These are phyloP conservation scores for Boletus pseudo-olivaceus DNA, from an alignment of 768 basidiomycete genomes.

Conservation along the genomic window DNA sequence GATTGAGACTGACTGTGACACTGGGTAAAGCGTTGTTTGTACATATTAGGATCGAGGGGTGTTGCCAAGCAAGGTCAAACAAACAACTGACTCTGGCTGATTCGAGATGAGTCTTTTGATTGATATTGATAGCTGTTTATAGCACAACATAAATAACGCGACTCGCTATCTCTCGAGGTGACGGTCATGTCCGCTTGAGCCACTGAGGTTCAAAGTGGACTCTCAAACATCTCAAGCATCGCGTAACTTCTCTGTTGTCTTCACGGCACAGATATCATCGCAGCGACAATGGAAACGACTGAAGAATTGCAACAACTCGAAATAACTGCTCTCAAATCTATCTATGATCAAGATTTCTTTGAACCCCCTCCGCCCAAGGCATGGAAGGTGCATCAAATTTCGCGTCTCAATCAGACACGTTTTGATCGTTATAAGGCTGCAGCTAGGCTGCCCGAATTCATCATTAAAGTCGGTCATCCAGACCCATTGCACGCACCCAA, in stretches of 20 bases:
- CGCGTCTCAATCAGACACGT: conserved; percentile 9
- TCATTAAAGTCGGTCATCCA: conserved; percentile 67
- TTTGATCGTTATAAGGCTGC: conserved; percentile 49
- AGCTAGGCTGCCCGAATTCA: conserved; percentile 67
- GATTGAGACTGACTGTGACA: too few species aligned
- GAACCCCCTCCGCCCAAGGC: conserved; percentile 72
- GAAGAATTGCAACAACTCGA: conserved; percentile 67
- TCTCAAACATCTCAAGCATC: conserved; percentile 58
- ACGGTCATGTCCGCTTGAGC: conserved; percentile 68
- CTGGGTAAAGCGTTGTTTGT: conserved; percentile 22
- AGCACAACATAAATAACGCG: background rate
- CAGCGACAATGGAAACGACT: conserved; percentile 58
- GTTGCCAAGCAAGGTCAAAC: conserved; percentile 18
- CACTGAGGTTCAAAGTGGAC: conserved; percentile 61
- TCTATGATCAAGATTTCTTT: conserved; percentile 75
- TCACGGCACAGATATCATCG: conserved; percentile 12
- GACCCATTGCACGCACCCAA: conserved; percentile 52
- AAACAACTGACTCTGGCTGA: conserved; percentile 14
- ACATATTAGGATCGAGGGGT: conserved; percentile 13
- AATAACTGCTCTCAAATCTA: conserved; percentile 76
- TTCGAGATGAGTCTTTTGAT: background rate
- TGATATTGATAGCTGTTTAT: conserved; percentile 9
- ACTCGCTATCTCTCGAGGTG: conserved; percentile 7
- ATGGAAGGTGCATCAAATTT: conserved; percentile 60
- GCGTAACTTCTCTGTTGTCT: conserved; percentile 29